Conservation (phyloP, 2,329 filamentous ascomycete species). For the Sclerotinia sclerotiorum region DNA sequence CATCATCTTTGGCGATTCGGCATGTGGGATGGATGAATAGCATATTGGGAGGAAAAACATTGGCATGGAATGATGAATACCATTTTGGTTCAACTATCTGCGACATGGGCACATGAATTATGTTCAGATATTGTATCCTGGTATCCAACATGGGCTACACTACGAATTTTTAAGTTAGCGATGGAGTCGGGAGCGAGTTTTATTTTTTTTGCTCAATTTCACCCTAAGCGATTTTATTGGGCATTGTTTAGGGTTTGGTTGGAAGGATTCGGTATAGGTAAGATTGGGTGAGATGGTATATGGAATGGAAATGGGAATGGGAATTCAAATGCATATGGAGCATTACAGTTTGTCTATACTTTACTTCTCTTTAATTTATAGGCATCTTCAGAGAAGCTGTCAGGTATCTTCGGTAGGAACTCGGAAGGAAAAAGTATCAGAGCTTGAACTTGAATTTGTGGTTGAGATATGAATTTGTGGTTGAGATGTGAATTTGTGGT, state of each 20-base stretch:
- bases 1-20: not conserved
- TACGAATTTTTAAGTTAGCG: constrained; percentile 7
- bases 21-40: constrained; percentile 11
- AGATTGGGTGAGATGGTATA: not conserved
- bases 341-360: constrained; percentile 6
- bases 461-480: not conserved
- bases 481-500: not conserved
- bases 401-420: not conserved
- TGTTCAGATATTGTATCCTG: not conserved
- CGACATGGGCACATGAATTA: not conserved
- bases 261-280: not conserved
- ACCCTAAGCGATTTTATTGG: not conserved
- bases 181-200: constrained; percentile 7
- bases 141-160: not conserved
- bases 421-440: not conserved
- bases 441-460: not conserved
- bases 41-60: not conserved
- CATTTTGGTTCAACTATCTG: not conserved
- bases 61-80: not conserved
- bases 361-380: not conserved
- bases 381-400: not conserved
- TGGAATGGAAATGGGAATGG: not conserved
- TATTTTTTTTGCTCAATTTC: not conserved
- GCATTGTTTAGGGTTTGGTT: not conserved
- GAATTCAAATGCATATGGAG: not conserved